phyloP scores from a whole-genome alignment of 2,329 filamentous ascomycete species.

The Emergomyces pasteurianus region DNA sequence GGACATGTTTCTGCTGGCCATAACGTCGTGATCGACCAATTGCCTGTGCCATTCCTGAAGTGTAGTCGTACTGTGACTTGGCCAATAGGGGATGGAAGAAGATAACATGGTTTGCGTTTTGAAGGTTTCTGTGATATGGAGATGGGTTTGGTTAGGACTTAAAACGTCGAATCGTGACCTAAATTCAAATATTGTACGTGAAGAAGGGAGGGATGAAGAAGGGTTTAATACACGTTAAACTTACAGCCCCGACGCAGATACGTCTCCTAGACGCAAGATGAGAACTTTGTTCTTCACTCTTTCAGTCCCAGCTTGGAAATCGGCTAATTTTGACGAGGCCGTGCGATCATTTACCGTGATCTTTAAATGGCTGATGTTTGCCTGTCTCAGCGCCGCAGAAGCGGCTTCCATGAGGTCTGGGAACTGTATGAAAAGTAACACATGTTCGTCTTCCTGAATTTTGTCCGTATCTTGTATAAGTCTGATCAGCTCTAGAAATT shows the following conservation, averaged over 20 bases:
- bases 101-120: slow-evolving; percentile 52
- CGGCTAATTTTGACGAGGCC: slow-evolving; percentile 24
- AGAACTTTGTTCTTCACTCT: slow-evolving; percentile 36
- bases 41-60: slow-evolving; percentile 49
- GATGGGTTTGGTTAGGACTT: not conserved
- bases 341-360: slow-evolving; percentile 24
- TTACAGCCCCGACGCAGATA: slow-evolving; percentile 49
- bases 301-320: slow-evolving; percentile 30
- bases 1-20: slow-evolving; percentile 45
- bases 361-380: slow-evolving; percentile 22
- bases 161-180: not conserved
- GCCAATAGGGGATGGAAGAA: slow-evolving; percentile 47
- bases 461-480: slow-evolving; percentile 27
- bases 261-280: slow-evolving; percentile 45
- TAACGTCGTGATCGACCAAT: slow-evolving; percentile 49
- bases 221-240: slow-evolving; percentile 16
- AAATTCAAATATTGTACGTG: not conserved
- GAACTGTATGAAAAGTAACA: slow-evolving; percentile 46
- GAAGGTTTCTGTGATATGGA: slow-evolving; percentile 41
- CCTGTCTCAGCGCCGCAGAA: slow-evolving; percentile 17
- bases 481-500: slow-evolving; percentile 35
- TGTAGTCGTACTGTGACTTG: slow-evolving; percentile 41
- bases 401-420: slow-evolving; percentile 32
- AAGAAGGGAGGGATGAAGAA: not conserved
- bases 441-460: slow-evolving; percentile 36